Conservation (phyloP, 2,329 filamentous ascomycete species). For the Neonectria hederae region DNA sequence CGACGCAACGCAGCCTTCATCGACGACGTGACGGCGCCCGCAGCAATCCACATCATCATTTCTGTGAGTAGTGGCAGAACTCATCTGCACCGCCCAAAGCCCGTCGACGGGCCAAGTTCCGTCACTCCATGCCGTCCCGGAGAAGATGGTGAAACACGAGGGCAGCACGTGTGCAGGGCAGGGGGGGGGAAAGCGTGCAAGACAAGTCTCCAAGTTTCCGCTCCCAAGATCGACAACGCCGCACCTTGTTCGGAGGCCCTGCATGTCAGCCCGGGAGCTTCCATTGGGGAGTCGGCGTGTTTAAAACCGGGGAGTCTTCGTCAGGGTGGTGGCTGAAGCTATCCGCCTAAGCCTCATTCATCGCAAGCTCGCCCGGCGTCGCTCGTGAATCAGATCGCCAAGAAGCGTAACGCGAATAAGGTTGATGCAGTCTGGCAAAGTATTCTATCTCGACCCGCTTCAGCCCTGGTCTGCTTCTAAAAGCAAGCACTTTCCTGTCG, state of each 20-base stretch:
- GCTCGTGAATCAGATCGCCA: slow-evolving; percentile 14
- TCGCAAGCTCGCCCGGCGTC: slow-evolving; percentile 3
- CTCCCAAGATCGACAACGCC: not conserved
- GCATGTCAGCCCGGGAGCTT: not conserved
- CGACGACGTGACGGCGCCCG: not conserved
- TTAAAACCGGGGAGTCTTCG: slow-evolving; percentile 22
- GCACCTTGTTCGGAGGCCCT: not conserved
- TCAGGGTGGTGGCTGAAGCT: slow-evolving; percentile 35
- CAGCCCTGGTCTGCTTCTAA: slow-evolving; percentile 6
- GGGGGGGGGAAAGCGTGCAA: no score
- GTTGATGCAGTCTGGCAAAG: not conserved
- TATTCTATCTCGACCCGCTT: not conserved
- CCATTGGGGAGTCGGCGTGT: not conserved
- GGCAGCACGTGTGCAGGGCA: slow-evolving; percentile 7
- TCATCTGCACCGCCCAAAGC: not conserved
- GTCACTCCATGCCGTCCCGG: not conserved
- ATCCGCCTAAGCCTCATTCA: slow-evolving; percentile 19
- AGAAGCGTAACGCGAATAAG: slow-evolving; percentile 13
- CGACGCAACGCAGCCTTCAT: not conserved
- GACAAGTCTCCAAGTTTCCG: not conserved
- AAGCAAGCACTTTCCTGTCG: not conserved
- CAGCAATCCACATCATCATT: not conserved
- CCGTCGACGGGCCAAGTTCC: not conserved
- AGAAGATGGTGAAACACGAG: slow-evolving; percentile 3
- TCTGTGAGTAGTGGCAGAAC: not conserved